Evolutionary conservation across 495 filamentous ascomycete genomes (phyloP), one percentile per base, ranked within the genome.

Genomic region (Penicilliopsis zonata): DNA sequence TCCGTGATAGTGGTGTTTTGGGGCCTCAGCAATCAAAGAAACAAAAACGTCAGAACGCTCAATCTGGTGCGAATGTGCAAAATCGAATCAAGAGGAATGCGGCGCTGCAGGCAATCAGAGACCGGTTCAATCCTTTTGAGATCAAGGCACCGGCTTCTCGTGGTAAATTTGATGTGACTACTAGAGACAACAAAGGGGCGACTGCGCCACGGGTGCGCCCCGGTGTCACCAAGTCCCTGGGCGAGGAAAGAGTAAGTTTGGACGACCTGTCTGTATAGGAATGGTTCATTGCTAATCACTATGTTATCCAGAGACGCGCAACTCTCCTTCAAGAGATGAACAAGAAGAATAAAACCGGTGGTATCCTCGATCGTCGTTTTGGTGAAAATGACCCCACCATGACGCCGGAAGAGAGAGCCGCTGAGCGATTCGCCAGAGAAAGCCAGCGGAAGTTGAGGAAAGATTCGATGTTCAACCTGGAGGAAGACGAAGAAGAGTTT

Each of bases 91-190:
- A 83, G 54, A 70, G 78, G 34, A 71, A 76, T 43, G 72, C 71
- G 26, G 82, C 81, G 9, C 63, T 98, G 32, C 70, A 82, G 45
- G 70, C 70, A 30, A 94, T 96, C 49, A 80, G 90, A 41, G 86
- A 95, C 37, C 74, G 84, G 42, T 95, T 95, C 73, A 96, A 95
- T 57, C 90, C 90, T 2, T 98, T 96, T 53, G 90, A 98, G 53
- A 70, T 92, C 52, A 86, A 90, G 55, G 69, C 70, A 8, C 69
- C 74, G 15, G 59, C 71, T 0, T 62, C 72, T 18, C 73, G 74
- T 2, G 69, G 65, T 42, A 94, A 94, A 47, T 87, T 88, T 42
- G 76, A 85, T 23, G 71, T 73, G 2, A 85, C 71, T 10, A 80
- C 69, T 12, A 62, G 70, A 5, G 61, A 65, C 41, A 55, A 52